Percentiles rank a stretch among this genome's conserved stretches.
Conservation (phyloP, 2,329 filamentous ascomycete genomes). For the Raffaelea arxii region DNA sequence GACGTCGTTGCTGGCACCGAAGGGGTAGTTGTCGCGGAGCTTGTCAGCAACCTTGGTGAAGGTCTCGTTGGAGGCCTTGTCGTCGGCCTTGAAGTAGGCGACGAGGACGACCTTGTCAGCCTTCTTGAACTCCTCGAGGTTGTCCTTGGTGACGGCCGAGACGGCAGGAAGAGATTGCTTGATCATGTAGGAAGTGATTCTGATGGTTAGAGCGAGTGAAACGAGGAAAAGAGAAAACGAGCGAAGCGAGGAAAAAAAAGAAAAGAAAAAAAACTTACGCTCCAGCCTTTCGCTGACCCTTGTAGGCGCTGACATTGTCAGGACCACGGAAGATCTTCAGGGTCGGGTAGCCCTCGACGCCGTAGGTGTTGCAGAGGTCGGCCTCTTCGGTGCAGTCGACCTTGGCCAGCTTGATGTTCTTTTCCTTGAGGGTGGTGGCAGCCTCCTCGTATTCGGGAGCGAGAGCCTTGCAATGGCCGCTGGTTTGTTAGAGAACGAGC, state of each 20-base stretch:
- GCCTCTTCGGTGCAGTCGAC: slow-evolving; percentile 92
- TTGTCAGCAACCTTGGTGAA: slow-evolving; percentile 65
- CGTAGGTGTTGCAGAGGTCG: slow-evolving; percentile 81
- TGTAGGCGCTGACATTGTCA: slow-evolving; percentile 74
- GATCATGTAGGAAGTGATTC: slow-evolving; percentile 81
- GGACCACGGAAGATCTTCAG: slow-evolving; percentile 96
- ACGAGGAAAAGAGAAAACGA: slow-evolving; percentile 1
- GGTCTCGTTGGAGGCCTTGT: slow-evolving; percentile 80
- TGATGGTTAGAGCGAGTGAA: too few relatives aligned
- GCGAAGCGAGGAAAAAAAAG: neutral
- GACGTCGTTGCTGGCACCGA: slow-evolving; percentile 78
- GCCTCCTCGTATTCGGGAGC: slow-evolving; percentile 86
- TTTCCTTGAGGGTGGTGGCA: slow-evolving; percentile 75
- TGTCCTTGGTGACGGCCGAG: slow-evolving; percentile 70
- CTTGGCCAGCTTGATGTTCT: slow-evolving; percentile 78
- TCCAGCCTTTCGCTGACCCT: slow-evolving; percentile 80
- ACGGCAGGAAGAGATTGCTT: slow-evolving; percentile 95
- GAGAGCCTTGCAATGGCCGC: slow-evolving; percentile 96
- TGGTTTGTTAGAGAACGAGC: too few relatives aligned
- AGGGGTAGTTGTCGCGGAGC: slow-evolving; percentile 84
- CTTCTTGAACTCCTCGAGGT: slow-evolving; percentile 91
- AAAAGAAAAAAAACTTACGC: slow-evolving; percentile 36
- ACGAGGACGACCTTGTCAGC: slow-evolving; percentile 94
- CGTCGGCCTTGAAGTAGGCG: slow-evolving; percentile 70
- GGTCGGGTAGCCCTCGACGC: slow-evolving; percentile 95